Percentiles rank a stretch among this genome's conserved stretches.
phyloP scores from a whole-genome alignment of 164 flowering plant genomes.

The Houttuynia cordata region DNA sequence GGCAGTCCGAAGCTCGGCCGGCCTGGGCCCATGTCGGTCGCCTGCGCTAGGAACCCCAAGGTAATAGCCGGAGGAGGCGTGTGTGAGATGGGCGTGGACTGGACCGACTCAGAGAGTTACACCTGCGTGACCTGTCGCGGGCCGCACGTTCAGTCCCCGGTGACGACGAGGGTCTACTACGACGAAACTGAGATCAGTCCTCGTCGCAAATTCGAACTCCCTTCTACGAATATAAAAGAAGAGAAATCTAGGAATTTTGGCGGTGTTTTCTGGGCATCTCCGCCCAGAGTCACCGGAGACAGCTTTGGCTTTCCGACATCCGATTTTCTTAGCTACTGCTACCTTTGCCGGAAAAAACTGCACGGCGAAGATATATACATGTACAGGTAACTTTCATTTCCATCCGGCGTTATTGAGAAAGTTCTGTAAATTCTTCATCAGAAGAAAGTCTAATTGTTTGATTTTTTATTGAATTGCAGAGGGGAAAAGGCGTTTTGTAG shows the following conservation, averaged over 20 bases:
- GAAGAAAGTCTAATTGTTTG: neutral
- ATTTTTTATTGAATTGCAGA: constrained; percentile 23
- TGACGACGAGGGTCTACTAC: constrained; percentile 28
- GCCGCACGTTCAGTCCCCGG: constrained; percentile 16
- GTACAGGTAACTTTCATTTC: constrained; percentile 3
- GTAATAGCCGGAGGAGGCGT: neutral
- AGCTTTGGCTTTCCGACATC: neutral
- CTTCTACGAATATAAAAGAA: neutral
- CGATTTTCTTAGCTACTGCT: constrained; percentile 6
- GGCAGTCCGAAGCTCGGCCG: constrained; percentile 15
- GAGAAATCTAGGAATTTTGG: neutral
- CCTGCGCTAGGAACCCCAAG: neutral
- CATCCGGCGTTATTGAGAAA: too few relatives aligned
- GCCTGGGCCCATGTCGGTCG: constrained; percentile 32
- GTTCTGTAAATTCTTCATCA: neutral
- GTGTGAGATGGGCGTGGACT: constrained; percentile 1
- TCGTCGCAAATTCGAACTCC: neutral
- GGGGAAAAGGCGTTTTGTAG: constrained; percentile 89
- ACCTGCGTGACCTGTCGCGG: constrained; percentile 35
- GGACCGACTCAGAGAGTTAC: constrained; percentile 24
- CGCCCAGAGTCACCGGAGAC: constrained; percentile 1
- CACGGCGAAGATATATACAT: constrained; percentile 9
- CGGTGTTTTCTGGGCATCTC: constrained; percentile 4
- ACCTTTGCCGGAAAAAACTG: constrained; percentile 6
- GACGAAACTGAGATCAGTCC: neutral